A percentile compares a stretch with the other conserved stretches of the same genome.
Conservation (phyloP, 1,139 yeast genomes). For the Tardiomyces depauwii region DNA sequence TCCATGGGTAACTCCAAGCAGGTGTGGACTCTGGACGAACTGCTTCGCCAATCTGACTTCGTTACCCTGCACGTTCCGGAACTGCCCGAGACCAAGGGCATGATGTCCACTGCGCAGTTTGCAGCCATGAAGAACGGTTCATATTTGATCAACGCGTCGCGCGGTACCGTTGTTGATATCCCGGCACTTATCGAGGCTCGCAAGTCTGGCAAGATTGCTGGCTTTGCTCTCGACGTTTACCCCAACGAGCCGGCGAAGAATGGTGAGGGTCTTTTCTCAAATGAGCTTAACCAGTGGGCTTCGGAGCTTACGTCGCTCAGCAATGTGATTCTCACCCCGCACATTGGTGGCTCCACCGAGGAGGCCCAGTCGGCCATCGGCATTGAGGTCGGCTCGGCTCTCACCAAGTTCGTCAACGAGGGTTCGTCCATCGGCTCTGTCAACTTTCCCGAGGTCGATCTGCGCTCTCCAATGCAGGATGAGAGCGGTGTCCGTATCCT, state of each 20-base stretch:
- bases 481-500: conserved; percentile 83
- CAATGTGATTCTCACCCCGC: conserved; percentile 91
- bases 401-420: conserved; percentile 88
- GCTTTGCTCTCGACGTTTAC: conserved; percentile 94
- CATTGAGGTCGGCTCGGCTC: conserved; percentile 79
- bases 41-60: conserved; percentile 73
- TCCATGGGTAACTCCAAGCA: conserved; percentile 95
- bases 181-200: conserved; percentile 88
- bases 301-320: conserved; percentile 72
- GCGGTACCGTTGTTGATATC: conserved; percentile 96
- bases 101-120: conserved; percentile 83
- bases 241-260: conserved; percentile 98
- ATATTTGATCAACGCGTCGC: conserved; percentile 86
- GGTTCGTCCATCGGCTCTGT: conserved; percentile 96
- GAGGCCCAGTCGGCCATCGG: conserved; percentile 99
- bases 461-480: conserved; percentile 82
- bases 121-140: conserved; percentile 96
- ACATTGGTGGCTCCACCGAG: conserved; percentile 98
- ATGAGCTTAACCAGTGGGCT: conserved; percentile 71
- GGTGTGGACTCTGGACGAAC: conserved; percentile 73
- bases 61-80: conserved; percentile 94
- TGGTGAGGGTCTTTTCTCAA: conserved; percentile 69
- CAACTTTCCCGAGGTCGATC: conserved; percentile 95
- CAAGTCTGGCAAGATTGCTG: conserved; percentile 90
- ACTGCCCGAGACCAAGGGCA: conserved; percentile 80